Evolutionary conservation across 345 rosid genomes (phyloP).

Genomic region (Psidium friedrichsthalianum): DNA sequence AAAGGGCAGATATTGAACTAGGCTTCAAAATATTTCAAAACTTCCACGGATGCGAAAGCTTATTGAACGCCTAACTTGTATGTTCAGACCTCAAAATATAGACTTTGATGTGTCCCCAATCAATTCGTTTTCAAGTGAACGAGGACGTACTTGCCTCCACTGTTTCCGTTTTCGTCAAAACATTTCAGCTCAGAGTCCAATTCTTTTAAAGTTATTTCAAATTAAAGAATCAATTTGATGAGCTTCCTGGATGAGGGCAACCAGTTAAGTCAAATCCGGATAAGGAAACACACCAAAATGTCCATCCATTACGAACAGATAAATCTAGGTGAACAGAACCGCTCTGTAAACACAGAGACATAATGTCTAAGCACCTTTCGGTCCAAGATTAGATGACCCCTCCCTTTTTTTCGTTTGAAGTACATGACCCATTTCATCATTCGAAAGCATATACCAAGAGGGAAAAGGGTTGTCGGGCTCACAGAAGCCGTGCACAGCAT

Average conservation of each 20-base stretch:
- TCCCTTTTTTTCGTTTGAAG: background rate
- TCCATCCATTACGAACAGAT: background rate
- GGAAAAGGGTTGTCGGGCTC: background rate
- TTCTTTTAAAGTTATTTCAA: background rate
- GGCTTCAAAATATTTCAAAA: background rate
- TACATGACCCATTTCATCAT: background rate
- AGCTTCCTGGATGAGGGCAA: background rate
- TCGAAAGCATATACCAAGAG: background rate
- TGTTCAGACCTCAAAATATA: background rate
- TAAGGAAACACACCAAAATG: background rate
- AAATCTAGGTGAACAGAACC: background rate
- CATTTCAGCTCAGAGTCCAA: background rate
- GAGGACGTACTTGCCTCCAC: background rate
- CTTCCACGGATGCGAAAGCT: background rate
- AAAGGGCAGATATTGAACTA: background rate
- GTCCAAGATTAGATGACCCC: background rate
- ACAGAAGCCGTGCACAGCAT: background rate
- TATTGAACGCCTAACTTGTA: background rate
- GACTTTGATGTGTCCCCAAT: background rate
- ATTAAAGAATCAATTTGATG: background rate
- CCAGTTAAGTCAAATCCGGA: background rate
- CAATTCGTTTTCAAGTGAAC: background rate
- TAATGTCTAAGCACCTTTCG: background rate
- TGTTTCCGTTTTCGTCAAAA: background rate
- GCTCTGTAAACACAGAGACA: background rate